Percentiles rank a stretch among this genome's conserved stretches.
Evolutionary conservation across 352 stramenopile genomes (phyloP).

Genomic region (Blastocystis sp.): DNA sequence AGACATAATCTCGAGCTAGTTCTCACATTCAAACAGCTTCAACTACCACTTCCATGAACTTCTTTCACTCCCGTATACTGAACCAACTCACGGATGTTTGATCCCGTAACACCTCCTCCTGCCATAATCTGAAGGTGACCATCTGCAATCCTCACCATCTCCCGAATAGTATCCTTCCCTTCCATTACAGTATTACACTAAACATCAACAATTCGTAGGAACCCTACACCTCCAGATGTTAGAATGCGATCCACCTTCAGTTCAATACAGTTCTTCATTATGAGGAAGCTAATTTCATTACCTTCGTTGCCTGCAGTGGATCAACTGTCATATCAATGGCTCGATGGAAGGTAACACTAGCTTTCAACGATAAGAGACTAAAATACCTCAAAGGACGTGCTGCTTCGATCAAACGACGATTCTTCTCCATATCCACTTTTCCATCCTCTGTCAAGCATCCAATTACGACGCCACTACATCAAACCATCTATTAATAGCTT

Average conservation of each 20-base stretch:
- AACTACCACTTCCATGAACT: conserved; percentile 23
- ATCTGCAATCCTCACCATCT: background rate
- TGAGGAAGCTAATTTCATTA: background rate
- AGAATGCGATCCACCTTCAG: conserved; percentile 35
- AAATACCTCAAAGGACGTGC: conserved; percentile 18
- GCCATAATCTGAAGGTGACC: conserved; percentile 11
- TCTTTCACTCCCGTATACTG: conserved; percentile 24
- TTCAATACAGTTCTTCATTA: background rate
- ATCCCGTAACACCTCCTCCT: conserved; percentile 16
- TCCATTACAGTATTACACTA: conserved; percentile 17
- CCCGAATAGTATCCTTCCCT: conserved; percentile 18
- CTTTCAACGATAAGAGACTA: background rate
- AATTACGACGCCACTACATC: conserved; percentile 21
- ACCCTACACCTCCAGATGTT: conserved; percentile 15
- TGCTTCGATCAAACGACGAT: background rate
- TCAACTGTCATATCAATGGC: conserved; percentile 37
- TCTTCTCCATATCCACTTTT: conserved; percentile 22
- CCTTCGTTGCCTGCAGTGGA: background rate
- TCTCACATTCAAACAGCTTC: background rate
- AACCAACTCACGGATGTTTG: conserved; percentile 9
- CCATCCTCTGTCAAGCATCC: conserved; percentile 24
- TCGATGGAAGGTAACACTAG: conserved; percentile 42
- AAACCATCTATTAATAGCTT: background rate
- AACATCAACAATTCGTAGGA: background rate
- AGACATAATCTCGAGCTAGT: conserved; percentile 16